Evolutionary conservation across 2,329 filamentous ascomycete species (phyloP).

Genomic region (Diaporthe amygdali): DNA sequence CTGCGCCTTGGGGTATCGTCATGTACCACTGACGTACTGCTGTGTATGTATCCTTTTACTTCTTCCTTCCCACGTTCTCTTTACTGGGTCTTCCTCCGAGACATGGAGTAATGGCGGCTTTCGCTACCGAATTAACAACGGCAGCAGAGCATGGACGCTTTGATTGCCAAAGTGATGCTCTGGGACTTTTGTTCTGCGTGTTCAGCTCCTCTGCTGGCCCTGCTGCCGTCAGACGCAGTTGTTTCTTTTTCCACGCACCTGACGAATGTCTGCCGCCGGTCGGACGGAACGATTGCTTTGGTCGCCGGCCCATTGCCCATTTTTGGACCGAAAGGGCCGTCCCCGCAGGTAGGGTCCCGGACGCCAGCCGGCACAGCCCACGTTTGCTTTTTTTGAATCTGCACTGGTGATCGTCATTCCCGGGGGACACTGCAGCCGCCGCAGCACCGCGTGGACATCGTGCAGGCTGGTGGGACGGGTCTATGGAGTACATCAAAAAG

Average conservation of each 20-base stretch:
- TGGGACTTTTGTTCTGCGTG: not conserved
- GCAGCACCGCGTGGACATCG: constrained; percentile 10
- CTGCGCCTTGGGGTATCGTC: not conserved
- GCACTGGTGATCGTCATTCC: constrained; percentile 19
- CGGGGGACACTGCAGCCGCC: constrained; percentile 19
- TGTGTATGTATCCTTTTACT: not conserved
- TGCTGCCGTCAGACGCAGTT: not conserved
- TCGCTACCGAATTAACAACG: not conserved
- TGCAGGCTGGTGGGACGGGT: constrained; percentile 5
- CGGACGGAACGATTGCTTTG: not conserved
- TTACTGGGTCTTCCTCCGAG: constrained; percentile 13
- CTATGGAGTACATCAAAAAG: not conserved
- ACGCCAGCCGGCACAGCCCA: constrained; percentile 8
- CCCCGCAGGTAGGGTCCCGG: constrained; percentile 8
- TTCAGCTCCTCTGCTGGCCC: not conserved
- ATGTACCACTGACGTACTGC: constrained; percentile 2
- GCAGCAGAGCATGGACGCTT: not conserved
- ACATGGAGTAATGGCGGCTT: constrained; percentile 1
- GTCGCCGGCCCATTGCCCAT: constrained; percentile 7
- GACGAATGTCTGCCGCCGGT: constrained; percentile 10
- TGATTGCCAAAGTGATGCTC: not conserved
- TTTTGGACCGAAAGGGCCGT: constrained; percentile 1
- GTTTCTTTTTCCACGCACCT: not conserved
- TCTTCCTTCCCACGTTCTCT: not conserved
- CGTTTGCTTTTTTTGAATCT: constrained; percentile 12